These are phyloP conservation scores for Russula sp. DNA, from an alignment of 768 basidiomycete genomes.

Conservation along the genomic window DNA sequence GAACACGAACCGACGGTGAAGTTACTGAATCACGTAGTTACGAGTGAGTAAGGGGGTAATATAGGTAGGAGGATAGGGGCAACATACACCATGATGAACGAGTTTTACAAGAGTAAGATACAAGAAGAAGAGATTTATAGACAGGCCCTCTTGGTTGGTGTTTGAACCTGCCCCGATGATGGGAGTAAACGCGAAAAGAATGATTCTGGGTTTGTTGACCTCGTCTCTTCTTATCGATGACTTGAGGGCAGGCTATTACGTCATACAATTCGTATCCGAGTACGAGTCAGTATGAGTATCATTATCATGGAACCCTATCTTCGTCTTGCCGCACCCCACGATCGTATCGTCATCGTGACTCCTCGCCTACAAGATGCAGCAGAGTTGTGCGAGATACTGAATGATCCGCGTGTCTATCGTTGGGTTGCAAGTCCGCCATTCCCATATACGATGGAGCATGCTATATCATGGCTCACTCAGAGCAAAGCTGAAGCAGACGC, in stretches of 20 bases:
- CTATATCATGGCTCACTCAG: conserved; percentile 33
- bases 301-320: conserved; percentile 52
- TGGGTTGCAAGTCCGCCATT: conserved; percentile 45
- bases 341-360: conserved; percentile 54
- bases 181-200: conserved; percentile 10
- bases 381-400: conserved; percentile 37
- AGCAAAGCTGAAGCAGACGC: conserved; percentile 25
- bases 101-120: conserved; percentile 33
- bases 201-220: conserved; percentile 18
- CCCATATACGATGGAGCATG: conserved; percentile 46
- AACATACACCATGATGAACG: conserved; percentile 80
- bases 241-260: conserved; percentile 21
- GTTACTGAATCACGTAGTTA: conserved; percentile 12
- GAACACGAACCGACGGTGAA: conserved; percentile 23
- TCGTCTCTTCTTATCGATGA: conserved; percentile 41
- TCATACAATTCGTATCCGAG: conserved; percentile 13
- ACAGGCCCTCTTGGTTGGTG: not conserved
- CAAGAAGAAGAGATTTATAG: conserved; percentile 21
- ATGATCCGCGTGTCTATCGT: conserved; percentile 42
- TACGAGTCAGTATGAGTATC: conserved; percentile 36
- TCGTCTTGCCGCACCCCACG: conserved; percentile 43
- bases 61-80: conserved; percentile 13
- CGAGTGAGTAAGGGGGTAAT: not conserved
- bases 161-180: conserved; percentile 16
- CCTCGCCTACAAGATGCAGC: conserved; percentile 44